Evolutionary conservation across 2,329 filamentous ascomycete genomes (phyloP).

Genomic region (Xylariales sp.): DNA sequence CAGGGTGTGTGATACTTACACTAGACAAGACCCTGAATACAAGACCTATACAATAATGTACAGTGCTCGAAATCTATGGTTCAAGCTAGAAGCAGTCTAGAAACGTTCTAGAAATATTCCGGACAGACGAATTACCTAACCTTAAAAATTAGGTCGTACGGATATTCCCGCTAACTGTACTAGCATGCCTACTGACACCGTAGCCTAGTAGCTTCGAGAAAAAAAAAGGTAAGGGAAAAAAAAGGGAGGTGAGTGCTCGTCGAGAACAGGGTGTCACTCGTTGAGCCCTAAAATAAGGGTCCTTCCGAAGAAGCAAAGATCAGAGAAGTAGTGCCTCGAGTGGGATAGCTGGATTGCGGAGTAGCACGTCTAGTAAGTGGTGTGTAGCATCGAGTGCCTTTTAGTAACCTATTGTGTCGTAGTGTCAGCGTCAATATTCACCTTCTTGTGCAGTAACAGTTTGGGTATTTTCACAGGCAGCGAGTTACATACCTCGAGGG

Average conservation of each 20-base stretch:
- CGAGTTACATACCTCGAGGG: neutral
- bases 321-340: neutral
- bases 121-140: slow-evolving; percentile 19
- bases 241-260: neutral
- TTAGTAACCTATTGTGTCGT: neutral
- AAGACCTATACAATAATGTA: neutral
- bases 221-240: neutral
- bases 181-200: slow-evolving; percentile 11
- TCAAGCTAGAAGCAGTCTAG: slow-evolving; percentile 25
- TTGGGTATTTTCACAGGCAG: neutral
- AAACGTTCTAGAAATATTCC: slow-evolving; percentile 33
- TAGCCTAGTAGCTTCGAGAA: slow-evolving; percentile 4
- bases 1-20: neutral
- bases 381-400: neutral
- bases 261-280: neutral
- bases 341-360: neutral
- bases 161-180: slow-evolving; percentile 32
- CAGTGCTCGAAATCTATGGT: neutral
- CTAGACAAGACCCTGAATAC: too few species aligned
- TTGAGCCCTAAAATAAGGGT: slow-evolving; percentile 26
- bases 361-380: neutral
- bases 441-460: too few species aligned
- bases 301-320: slow-evolving; percentile 2
- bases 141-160: slow-evolving; percentile 7
- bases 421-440: neutral